Evolutionary conservation across 2,329 filamentous ascomycete genomes (phyloP).

Genomic region (Orbilia javanica): DNA sequence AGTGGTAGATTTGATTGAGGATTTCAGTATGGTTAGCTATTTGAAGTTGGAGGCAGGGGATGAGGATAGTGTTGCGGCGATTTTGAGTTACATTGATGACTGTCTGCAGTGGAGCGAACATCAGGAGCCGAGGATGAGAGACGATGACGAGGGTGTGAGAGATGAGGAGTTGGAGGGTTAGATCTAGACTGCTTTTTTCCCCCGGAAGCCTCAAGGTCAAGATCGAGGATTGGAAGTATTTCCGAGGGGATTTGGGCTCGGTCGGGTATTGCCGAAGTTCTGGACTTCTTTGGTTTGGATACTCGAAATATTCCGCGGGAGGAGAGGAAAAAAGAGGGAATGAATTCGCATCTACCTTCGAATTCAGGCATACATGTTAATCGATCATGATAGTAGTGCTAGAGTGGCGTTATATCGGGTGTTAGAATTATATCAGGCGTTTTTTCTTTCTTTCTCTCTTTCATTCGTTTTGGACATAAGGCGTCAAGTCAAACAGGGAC

Average conservation of each 20-base stretch:
- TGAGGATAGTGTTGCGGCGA: constrained; percentile 87
- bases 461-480: too few species aligned
- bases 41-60: constrained; percentile 88
- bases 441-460: not conserved
- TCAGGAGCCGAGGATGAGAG: constrained; percentile 85
- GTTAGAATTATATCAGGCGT: not conserved
- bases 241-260: too few species aligned
- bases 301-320: too few species aligned
- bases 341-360: too few species aligned
- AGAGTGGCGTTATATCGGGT: not conserved
- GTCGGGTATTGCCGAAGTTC: not conserved
- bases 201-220: too few species aligned
- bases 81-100: constrained; percentile 93
- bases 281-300: too few species aligned
- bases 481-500: too few species aligned
- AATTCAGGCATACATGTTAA: not conserved
- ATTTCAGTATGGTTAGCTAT: constrained; percentile 98
- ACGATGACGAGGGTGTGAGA: constrained; percentile 66
- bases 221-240: too few species aligned
- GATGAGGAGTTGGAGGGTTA: constrained; percentile 57
- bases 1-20: constrained; percentile 91
- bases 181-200: too few species aligned
- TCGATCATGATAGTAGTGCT: not conserved
- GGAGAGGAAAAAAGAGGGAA: not conserved
- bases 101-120: constrained; percentile 93